phyloP scores from a whole-genome alignment of 2,329 filamentous ascomycete species.

The Ascomycota sp. region DNA sequence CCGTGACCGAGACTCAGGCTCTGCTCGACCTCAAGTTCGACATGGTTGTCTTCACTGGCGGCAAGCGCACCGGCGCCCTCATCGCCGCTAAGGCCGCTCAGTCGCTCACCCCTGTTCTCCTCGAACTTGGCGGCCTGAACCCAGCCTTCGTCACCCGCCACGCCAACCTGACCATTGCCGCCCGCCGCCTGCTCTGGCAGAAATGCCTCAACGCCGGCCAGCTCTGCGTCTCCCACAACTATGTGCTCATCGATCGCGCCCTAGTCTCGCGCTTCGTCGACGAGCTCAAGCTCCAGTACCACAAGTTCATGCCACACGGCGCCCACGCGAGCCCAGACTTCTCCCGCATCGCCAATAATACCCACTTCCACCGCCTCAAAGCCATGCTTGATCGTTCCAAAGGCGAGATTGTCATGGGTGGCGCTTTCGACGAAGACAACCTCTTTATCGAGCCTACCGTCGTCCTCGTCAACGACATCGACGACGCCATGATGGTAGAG shows the following conservation, averaged over 20 bases:
- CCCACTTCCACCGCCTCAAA: slow-evolving; percentile 65
- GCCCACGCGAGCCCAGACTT: slow-evolving; percentile 58
- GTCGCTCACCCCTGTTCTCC: slow-evolving; percentile 63
- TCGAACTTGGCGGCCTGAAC: slow-evolving; percentile 82
- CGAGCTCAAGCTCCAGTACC: slow-evolving; percentile 46
- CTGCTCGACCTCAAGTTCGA: slow-evolving; percentile 81
- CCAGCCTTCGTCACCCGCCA: slow-evolving; percentile 78
- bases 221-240: slow-evolving; percentile 83
- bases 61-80: slow-evolving; percentile 56
- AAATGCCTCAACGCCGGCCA: slow-evolving; percentile 77
- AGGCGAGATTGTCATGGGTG: slow-evolving; percentile 73
- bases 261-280: slow-evolving; percentile 50
- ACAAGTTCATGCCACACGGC: slow-evolving; percentile 67
- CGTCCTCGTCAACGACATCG: slow-evolving; percentile 51
- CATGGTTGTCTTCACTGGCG: slow-evolving; percentile 94
- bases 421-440: slow-evolving; percentile 55
- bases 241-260: slow-evolving; percentile 59
- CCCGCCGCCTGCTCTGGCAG: slow-evolving; percentile 67
- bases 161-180: slow-evolving; percentile 58
- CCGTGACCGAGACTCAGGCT: slow-evolving; percentile 54
- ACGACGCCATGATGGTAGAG: slow-evolving; percentile 55
- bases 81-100: slow-evolving; percentile 76
- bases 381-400: slow-evolving; percentile 67
- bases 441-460: slow-evolving; percentile 81
- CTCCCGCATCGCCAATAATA: slow-evolving; percentile 56